A percentile compares a stretch with the other conserved stretches of the same genome.
Conservation (phyloP, 2,329 filamentous ascomycete species). For the Diaporthe australafricana region DNA sequence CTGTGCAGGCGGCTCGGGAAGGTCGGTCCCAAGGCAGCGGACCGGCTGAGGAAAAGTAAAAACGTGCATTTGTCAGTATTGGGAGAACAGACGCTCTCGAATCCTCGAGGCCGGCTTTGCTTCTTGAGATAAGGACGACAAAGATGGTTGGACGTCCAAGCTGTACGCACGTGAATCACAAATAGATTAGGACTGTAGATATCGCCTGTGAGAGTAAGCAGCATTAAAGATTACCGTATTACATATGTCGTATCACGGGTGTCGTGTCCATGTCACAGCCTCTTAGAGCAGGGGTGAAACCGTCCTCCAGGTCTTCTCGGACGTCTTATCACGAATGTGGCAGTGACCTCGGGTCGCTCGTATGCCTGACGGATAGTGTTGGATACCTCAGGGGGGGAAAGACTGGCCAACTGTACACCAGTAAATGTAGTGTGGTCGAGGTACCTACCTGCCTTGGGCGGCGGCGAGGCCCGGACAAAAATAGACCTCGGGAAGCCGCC, state of each 20-base stretch:
- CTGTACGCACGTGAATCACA: neutral
- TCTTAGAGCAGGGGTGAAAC: neutral
- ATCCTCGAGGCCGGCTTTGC: neutral
- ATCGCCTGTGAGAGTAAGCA: neutral
- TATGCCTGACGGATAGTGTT: neutral
- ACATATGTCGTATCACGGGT: neutral
- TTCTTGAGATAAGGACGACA: conserved; percentile 14
- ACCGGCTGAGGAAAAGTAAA: neutral
- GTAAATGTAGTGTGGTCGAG: neutral
- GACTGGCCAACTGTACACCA: neutral
- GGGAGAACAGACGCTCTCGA: neutral
- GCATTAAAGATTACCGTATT: neutral
- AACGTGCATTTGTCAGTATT: neutral
- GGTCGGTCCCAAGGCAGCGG: conserved; percentile 9
- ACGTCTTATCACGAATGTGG: neutral
- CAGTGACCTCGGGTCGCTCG: neutral
- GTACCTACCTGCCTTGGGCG: neutral
- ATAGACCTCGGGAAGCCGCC: conserved; percentile 23
- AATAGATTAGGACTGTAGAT: neutral
- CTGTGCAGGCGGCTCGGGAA: neutral
- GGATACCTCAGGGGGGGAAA: conserved; percentile 2
- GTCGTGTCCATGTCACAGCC: neutral
- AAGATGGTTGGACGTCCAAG: neutral
- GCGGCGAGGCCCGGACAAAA: neutral
- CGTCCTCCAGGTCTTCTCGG: neutral